Base-by-base conservation (phyloP, 73 alveolate species). In the Blepharisma japonicum region DNA sequence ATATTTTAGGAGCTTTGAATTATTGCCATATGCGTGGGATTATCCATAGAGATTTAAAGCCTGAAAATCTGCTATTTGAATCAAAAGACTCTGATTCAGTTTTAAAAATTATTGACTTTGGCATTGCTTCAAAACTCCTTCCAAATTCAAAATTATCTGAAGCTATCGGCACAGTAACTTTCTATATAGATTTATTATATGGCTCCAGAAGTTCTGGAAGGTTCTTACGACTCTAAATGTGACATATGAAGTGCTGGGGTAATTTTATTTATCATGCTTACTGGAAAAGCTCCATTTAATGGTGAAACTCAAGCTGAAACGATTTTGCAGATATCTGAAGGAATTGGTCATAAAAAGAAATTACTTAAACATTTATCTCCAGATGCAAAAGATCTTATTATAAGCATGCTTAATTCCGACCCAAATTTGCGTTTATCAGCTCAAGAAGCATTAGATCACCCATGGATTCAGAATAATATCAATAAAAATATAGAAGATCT, bases 331-430 rank as follows among this genome's bases (percentile, higher is more conserved):
- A 61, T 61, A 18, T n/a, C 45, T 78, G 83, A 61, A 56, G 7
- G 55, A 61, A 9, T 25, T 4, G 18, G 5, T 25, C n/a, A 61
- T 4, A 23, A 45, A 48, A 38, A 20, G 42, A 32, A 32, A 78
- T 20, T 38, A 21, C 49, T 82, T 85, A 54, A 80, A 81, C 54
- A 67, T 5, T 18, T 80, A 3, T 78, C 86, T 77, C 86, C 68
- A 6, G 96, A 91, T 71, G 99, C 98, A 11, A 91, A 88, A 77
- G 98, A 92, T 81, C 84, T 94, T 68, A 88, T 96, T 25, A 53
- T 45, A 14, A 90, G 85, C 82, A 92, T 94, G 98, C 89, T 94
- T 25, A 80, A 83, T 72, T 84, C 86, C 56, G 92, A 92, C 68
- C 97, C 97, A 14, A 42, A 82, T 6, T 50, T 82, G 55, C 86